phyloP scores from a whole-genome alignment of 495 filamentous ascomycete genomes.

The Neurospora sp. region DNA sequence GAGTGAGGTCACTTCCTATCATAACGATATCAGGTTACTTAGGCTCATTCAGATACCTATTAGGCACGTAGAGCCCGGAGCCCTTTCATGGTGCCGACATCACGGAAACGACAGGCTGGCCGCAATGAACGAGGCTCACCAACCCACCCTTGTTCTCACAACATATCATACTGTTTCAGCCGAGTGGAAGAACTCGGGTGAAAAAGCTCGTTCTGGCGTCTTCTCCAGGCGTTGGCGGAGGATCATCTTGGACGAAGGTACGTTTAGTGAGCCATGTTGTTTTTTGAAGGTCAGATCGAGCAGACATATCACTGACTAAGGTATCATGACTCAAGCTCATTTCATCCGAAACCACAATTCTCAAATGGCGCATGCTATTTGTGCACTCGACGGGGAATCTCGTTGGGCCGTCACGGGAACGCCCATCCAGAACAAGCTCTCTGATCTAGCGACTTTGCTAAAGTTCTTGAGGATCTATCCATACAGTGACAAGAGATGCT shows the following conservation, averaged over 20 bases:
- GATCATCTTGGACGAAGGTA: constrained; percentile 40
- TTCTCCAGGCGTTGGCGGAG: constrained; percentile 27
- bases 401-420: constrained; percentile 38
- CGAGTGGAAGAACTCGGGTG: constrained; percentile 17
- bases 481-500: constrained; percentile 24
- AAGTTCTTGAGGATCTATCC: constrained; percentile 30
- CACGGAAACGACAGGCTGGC: constrained; percentile 19
- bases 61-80: constrained; percentile 17
- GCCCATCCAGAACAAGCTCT: constrained; percentile 33
- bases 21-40: not conserved
- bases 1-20: constrained; percentile 3
- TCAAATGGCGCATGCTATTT: constrained; percentile 23
- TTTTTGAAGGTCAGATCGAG: constrained; percentile 8
- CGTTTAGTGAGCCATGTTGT: not conserved
- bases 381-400: constrained; percentile 18
- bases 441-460: constrained; percentile 26
- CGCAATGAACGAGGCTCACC: constrained; percentile 1
- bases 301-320: constrained; percentile 19
- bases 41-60: not conserved
- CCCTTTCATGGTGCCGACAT: constrained; percentile 19
- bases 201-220: constrained; percentile 3
- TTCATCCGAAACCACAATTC: constrained; percentile 30
- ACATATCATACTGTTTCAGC: constrained; percentile 31
- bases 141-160: constrained; percentile 22
- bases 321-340: not conserved